Evolutionary conservation across 108 stramenopile genomes (phyloP), one percentile per base, ranked within the genome.

Genomic region (Cyclotella sp.): DNA sequence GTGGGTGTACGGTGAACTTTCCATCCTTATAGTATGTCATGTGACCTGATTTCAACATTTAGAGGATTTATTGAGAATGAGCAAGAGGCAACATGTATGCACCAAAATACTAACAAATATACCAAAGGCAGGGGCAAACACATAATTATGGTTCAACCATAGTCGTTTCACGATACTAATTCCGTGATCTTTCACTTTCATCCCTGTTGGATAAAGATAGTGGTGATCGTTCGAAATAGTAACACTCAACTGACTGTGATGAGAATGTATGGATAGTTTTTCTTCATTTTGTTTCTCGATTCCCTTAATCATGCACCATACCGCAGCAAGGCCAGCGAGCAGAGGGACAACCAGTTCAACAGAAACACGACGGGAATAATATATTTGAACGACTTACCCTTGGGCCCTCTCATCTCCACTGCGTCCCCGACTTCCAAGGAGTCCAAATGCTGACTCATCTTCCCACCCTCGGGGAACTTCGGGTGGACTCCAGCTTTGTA

Each of bases 381-480:
- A 26, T 16, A 16, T 7, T 49, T 29, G 11, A 2, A 28, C 5
- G 5, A 62, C 71, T 80, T 52, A 80, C 79, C 94, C 82, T 95
- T 95, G 39, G 94, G 94, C 12, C 94, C 94, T 73, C 89, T 91
- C 84, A 95, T 92, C 30, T 83, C 76, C 44, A 97, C 85, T 7
- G 90, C 86, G 75, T 97, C 97, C 0, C 99, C 98, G 66, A 98
- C 85, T 34, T 86, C 75, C 18, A 99, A 77, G 9, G 91, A 77
- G 81, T 97, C 97, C 72, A 99, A 82, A 73, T 98, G 86, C 84
- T 98, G 98, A 57, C 91, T 93, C 97, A 99, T 94, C 74, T 97
- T 95, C 22, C 99, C 99, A 19, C 98, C 99, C 16, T 96, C 89
- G 0, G 99, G 99, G 68, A 98, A 98, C 57, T 93, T 91, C 19